Percentiles rank a stretch among this genome's conserved stretches.
Evolutionary conservation across 2,329 filamentous ascomycete species (phyloP).

Genomic region (Exophiala viscosa): DNA sequence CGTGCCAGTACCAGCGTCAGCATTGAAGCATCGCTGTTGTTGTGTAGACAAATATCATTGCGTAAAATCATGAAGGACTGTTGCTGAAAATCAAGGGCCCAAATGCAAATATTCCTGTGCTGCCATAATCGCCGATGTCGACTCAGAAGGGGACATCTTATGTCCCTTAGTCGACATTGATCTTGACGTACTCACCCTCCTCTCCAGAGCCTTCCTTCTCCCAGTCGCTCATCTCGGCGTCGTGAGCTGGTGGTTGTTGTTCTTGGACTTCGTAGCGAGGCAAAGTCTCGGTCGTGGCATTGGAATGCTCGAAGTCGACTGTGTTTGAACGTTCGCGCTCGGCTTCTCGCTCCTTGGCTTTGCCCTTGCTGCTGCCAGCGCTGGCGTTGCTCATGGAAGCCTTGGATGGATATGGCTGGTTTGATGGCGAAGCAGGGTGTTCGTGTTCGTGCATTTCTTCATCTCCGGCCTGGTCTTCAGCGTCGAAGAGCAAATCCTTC

Average conservation of each 20-base stretch:
- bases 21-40: no score
- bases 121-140: no score
- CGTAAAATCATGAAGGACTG: no score
- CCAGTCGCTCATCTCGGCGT: constrained; percentile 25
- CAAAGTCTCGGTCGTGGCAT: constrained; percentile 23
- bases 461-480: constrained; percentile 38
- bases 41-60: no score
- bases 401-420: constrained; percentile 2
- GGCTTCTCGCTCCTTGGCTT: constrained; percentile 25
- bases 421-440: background rate
- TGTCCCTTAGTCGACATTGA: constrained; percentile 51
- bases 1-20: no score
- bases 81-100: no score
- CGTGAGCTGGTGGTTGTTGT: constrained; percentile 27
- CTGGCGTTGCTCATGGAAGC: constrained; percentile 2
- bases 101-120: no score
- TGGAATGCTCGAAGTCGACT: constrained; percentile 28
- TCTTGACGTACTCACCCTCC: constrained; percentile 52
- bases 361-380: constrained; percentile 15
- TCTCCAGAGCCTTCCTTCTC: constrained; percentile 27
- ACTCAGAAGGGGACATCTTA: no score
- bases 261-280: constrained; percentile 24
- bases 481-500: constrained; percentile 46
- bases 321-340: constrained; percentile 30
- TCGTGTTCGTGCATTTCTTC: constrained; percentile 18